These are phyloP conservation scores for Albophoma yamanashiensis DNA, from an alignment of 2,329 filamentous ascomycete genomes.

Conservation along the genomic window DNA sequence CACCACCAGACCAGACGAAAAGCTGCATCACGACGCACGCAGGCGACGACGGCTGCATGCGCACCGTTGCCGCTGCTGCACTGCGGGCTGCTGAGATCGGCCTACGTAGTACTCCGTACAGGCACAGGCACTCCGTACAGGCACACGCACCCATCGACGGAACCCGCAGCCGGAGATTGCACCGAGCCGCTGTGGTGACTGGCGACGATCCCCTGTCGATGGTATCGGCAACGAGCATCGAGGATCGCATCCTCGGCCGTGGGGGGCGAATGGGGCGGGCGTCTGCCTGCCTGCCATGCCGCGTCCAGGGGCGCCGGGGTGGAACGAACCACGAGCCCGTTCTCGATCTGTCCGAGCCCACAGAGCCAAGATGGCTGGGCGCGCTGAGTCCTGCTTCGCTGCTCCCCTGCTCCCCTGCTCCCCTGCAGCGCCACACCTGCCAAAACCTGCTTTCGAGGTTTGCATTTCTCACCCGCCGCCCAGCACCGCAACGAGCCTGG, in stretches of 20 bases:
- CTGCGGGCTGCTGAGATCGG: too few relatives aligned
- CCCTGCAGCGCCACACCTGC: neutral
- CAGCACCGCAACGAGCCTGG: neutral
- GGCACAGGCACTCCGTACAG: too few relatives aligned
- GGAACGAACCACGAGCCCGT: neutral
- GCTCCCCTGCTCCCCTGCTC: too few relatives aligned
- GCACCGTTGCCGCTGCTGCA: neutral
- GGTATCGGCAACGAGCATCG: neutral
- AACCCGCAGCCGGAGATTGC: neutral
- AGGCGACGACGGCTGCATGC: neutral
- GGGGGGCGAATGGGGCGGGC: neutral
- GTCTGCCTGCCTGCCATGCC: neutral
- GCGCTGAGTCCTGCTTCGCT: too few relatives aligned
- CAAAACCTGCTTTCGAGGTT: neutral
- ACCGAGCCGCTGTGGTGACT: neutral
- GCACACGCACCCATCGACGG: neutral
- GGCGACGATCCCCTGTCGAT: too few relatives aligned
- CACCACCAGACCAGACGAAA: neutral
- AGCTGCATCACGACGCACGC: neutral
- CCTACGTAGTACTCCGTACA: neutral
- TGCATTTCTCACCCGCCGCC: neutral
- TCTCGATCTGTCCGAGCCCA: slow-evolving; percentile 1
- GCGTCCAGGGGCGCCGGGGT: neutral
- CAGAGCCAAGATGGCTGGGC: neutral
- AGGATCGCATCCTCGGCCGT: neutral